A percentile compares a stretch with the other conserved stretches of the same genome.
phyloP scores from a whole-genome alignment of 2,329 filamentous ascomycete genomes.

The Didymella exigua region DNA sequence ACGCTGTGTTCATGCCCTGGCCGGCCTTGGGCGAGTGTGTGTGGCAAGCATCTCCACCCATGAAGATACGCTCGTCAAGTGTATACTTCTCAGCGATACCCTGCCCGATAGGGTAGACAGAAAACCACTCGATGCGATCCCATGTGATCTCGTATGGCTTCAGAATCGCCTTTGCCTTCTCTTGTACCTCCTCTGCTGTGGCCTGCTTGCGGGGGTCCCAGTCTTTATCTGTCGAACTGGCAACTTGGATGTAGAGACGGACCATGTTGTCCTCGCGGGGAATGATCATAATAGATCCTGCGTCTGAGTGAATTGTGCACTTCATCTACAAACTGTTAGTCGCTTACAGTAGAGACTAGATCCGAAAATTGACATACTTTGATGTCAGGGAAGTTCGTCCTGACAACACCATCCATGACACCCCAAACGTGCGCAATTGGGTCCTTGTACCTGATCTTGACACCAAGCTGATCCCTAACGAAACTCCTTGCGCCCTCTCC shows the following conservation, averaged over 20 bases:
- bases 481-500: constrained; percentile 67
- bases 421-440: constrained; percentile 69
- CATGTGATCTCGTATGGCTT: constrained; percentile 66
- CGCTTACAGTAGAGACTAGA: not conserved
- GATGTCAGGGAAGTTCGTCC: constrained; percentile 68
- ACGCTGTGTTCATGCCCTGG: constrained; percentile 68
- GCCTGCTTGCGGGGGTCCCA: constrained; percentile 66
- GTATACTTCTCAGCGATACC: constrained; percentile 70
- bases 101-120: constrained; percentile 69
- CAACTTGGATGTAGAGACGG: constrained; percentile 64
- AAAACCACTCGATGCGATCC: constrained; percentile 70
- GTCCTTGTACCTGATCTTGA: constrained; percentile 69
- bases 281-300: constrained; percentile 69
- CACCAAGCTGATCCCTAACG: constrained; percentile 66
- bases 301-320: constrained; percentile 70
- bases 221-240: constrained; percentile 65
- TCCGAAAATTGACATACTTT: constrained; percentile 50
- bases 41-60: constrained; percentile 69
- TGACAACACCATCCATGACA: constrained; percentile 69
- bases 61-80: constrained; percentile 68
- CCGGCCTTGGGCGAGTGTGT: constrained; percentile 68
- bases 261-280: constrained; percentile 61
- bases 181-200: constrained; percentile 64
- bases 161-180: constrained; percentile 62
- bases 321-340: constrained; percentile 57